These are phyloP conservation scores for Plasmodium billcollinsi DNA, from an alignment of 169 alveolate genomes.

Conservation along the genomic window DNA sequence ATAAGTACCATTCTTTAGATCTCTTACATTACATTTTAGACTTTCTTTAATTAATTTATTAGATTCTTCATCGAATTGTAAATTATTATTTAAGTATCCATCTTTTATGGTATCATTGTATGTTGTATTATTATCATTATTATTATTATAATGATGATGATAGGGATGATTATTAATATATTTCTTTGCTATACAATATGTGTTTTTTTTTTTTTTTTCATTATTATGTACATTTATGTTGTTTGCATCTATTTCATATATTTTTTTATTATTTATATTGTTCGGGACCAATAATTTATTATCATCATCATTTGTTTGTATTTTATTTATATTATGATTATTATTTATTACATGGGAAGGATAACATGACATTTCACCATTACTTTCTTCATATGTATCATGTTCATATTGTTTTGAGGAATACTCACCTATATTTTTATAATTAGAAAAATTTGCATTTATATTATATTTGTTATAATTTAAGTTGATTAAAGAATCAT, in stretches of 20 bases:
- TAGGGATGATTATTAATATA: background rate
- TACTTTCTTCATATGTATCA: no score
- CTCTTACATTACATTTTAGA: constrained; percentile 37
- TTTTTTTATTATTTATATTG: no score
- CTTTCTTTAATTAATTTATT: constrained; percentile 21
- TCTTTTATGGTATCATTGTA: constrained; percentile 58
- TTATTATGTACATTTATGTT: background rate
- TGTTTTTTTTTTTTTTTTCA: background rate
- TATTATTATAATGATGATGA: background rate
- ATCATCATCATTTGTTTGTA: no score
- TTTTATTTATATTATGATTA: no score
- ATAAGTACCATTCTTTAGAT: constrained; percentile 67
- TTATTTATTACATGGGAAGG: no score
- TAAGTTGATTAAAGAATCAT: constrained; percentile 13
- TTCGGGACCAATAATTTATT: no score
- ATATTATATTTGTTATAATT: constrained; percentile 58
- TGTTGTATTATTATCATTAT: background rate
- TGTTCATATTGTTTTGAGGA: no score
- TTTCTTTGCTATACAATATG: background rate
- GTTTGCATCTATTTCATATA: background rate
- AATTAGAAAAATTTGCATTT: constrained; percentile 67
- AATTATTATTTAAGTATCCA: constrained; percentile 20
- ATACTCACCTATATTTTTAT: constrained; percentile 26
- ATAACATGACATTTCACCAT: no score
- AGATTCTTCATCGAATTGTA: constrained; percentile 21